phyloP scores from a whole-genome alignment of 768 basidiomycete genomes.

The Mycena latifolia region DNA sequence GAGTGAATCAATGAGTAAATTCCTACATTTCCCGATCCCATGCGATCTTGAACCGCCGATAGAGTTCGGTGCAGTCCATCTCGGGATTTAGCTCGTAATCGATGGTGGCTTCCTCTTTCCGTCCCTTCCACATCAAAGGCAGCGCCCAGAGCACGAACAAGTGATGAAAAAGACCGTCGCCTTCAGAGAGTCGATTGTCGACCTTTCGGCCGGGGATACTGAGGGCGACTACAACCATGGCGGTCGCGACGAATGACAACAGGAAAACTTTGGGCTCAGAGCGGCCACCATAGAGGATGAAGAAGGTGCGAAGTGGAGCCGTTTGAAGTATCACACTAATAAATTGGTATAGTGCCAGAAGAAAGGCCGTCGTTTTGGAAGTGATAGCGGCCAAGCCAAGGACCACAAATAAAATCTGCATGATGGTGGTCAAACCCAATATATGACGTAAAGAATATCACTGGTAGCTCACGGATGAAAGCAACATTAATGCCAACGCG shows the following conservation, averaged over 20 bases:
- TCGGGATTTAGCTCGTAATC: constrained; percentile 28
- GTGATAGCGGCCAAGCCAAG: constrained; percentile 7
- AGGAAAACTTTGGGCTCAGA: constrained; percentile 24
- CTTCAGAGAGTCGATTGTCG: constrained; percentile 3
- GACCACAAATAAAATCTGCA: constrained; percentile 7
- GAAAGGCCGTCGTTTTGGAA: constrained; percentile 19
- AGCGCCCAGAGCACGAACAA: constrained; percentile 32
- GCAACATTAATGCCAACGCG: constrained; percentile 12
- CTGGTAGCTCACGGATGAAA: constrained; percentile 10
- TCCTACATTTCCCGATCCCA: constrained; percentile 29
- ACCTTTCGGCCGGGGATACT: constrained; percentile 15
- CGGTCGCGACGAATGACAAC: constrained; percentile 15
- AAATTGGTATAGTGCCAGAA: constrained; percentile 25
- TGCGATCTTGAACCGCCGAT: constrained; percentile 25
- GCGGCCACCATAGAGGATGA: constrained; percentile 1
- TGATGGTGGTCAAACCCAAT: background rate
- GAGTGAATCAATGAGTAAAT: background rate
- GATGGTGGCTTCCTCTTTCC: background rate
- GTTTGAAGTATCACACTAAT: constrained; percentile 25
- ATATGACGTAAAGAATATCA: no score
- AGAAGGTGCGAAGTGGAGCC: constrained; percentile 30
- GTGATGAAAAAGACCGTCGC: constrained; percentile 27
- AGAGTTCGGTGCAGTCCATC: constrained; percentile 26
- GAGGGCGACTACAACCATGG: constrained; percentile 20
- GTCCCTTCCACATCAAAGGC: constrained; percentile 31